Evolutionary conservation across 2,329 filamentous ascomycete genomes (phyloP), one percentile per base, ranked within the genome.

Genomic region (Zalaria obscura): DNA sequence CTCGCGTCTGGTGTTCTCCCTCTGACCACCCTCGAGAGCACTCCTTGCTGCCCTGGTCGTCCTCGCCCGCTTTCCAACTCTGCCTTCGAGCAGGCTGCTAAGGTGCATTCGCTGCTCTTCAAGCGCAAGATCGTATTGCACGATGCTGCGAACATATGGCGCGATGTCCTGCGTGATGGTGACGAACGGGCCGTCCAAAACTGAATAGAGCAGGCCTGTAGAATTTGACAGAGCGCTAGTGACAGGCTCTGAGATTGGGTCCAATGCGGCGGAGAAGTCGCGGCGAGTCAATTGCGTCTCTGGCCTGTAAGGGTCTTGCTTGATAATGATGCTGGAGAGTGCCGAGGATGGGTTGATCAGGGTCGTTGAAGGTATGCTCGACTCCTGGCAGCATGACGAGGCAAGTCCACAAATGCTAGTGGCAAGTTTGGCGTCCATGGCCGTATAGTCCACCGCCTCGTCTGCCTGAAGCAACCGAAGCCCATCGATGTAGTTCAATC

Each of bases 141-240:
- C 78, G 45, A 98, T 96, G 32, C 73, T 71, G 7, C 93, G 82
- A n/a, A 96, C 75, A 57, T 85, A 96, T 0, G 93, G 91, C 0
- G 87, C 88, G 2, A 96, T 68, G 48, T 98, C 91, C 8, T 80
- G 65, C 0, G 75, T 70, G 28, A 94, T 75, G 18, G 79, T 66
- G 0, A 61, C 58, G 51, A 82, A 64, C 0, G 77, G 76, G 35
- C 83, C 76, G 52, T 94, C 86, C 49, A 94, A 86, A 0, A 81
- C 76, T 0, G 84, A 88, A 0, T 81, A 70, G 29, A 77, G 74
- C 1, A 86, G 67, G 11, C 55, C 58, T 1, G 61, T 55, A 27
- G 54, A 50, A 18, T 52, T 49, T 9, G 33, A 42, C 26, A 40
- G 39, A 5, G 53, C 47, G 32, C 53, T 49, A 10, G 55, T 45